Evolutionary conservation across 768 basidiomycete species (phyloP).

Genomic region (Baorangia bicolor): DNA sequence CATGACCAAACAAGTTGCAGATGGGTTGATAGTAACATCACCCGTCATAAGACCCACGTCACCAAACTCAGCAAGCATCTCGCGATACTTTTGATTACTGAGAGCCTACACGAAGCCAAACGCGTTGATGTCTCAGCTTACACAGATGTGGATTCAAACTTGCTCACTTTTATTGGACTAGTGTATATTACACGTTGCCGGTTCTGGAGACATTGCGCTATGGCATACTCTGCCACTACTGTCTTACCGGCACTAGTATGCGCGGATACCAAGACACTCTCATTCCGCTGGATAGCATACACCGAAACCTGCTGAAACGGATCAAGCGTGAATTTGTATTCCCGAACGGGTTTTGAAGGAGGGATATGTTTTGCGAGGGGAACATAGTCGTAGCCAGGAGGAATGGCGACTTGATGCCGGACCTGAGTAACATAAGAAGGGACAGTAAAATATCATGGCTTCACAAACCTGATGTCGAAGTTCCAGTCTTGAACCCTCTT

Average conservation of each 20-base stretch:
- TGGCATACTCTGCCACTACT: slow-evolving; percentile 99
- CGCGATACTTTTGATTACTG: slow-evolving; percentile 98
- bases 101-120: slow-evolving; percentile 64
- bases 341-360: slow-evolving; percentile 83
- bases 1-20: slow-evolving; percentile 97
- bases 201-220: slow-evolving; percentile 91
- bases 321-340: slow-evolving; percentile 95
- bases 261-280: slow-evolving; percentile 96
- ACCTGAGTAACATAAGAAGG: slow-evolving; percentile 49
- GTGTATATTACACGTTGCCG: slow-evolving; percentile 99
- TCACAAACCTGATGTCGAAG: slow-evolving; percentile 67
- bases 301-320: slow-evolving; percentile 97
- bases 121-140: slow-evolving; percentile 10
- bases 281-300: slow-evolving; percentile 93
- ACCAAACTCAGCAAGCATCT: slow-evolving; percentile 95
- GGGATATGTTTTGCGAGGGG: slow-evolving; percentile 92
- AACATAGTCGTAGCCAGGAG: slow-evolving; percentile 85
- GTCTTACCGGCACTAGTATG: slow-evolving; percentile 99
- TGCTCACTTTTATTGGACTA: slow-evolving; percentile 94
- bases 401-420: slow-evolving; percentile 94
- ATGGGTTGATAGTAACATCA: slow-evolving; percentile 98
- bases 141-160: slow-evolving; percentile 14
- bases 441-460: background rate
- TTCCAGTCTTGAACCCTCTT: slow-evolving; percentile 68
- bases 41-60: slow-evolving; percentile 99